Evolutionary conservation across 1,284 basidiomycete species (phyloP).

Genomic region (Ceratorhiza oryzae-sativae): DNA sequence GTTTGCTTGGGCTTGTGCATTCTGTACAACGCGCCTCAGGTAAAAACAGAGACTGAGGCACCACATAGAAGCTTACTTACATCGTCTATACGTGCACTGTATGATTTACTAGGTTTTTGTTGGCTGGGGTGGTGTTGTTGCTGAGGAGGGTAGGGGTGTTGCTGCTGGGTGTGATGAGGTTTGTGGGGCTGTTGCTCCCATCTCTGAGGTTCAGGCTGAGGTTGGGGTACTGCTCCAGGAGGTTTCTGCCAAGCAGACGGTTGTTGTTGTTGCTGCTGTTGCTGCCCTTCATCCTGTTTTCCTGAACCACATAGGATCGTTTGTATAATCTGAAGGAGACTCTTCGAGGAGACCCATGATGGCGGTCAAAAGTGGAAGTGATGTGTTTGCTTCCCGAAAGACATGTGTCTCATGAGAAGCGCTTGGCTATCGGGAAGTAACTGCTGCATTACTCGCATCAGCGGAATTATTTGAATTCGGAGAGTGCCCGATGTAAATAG

Average conservation of each 20-base stretch:
- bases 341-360: conserved; percentile 40
- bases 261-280: conserved; percentile 36
- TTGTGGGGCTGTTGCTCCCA: conserved; percentile 44
- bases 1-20: conserved; percentile 73
- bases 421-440: neutral
- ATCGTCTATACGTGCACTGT: conserved; percentile 40
- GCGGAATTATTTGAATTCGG: neutral
- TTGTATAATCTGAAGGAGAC: conserved; percentile 29
- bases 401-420: neutral
- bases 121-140: neutral
- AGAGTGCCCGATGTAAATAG: neutral
- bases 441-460: neutral
- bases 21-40: conserved; percentile 47
- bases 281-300: conserved; percentile 19
- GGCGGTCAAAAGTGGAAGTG: neutral
- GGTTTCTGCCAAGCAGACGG: conserved; percentile 30
- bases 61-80: conserved; percentile 18
- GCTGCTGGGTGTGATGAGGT: conserved; percentile 34
- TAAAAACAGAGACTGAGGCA: neutral
- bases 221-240: conserved; percentile 41
- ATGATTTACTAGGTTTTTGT: conserved; percentile 34
- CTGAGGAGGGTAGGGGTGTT: conserved; percentile 19
- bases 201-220: conserved; percentile 46
- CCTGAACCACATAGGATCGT: conserved; percentile 33
- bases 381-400: neutral